A percentile compares a stretch with the other conserved stretches of the same genome.
Conservation (phyloP, 805 yeast genomes). For the Candida golubevii region DNA sequence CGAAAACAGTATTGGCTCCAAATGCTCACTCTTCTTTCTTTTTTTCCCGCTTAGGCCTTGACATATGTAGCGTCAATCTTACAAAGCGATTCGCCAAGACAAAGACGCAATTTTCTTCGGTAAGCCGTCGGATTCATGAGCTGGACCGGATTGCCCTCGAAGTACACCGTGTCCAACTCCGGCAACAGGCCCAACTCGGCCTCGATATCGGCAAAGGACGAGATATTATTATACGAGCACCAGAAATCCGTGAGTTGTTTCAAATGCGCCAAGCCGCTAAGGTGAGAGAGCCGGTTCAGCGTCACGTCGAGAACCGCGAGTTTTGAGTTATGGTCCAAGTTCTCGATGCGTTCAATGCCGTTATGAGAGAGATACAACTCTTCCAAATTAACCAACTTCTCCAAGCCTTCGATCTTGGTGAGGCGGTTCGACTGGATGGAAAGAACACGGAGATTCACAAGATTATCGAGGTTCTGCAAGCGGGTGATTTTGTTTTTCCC, state of each 20-base stretch:
- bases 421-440: constrained; percentile 87
- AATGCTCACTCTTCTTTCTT: too few species aligned
- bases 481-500: constrained; percentile 77
- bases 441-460: constrained; percentile 64
- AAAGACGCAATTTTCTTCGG: constrained; percentile 73
- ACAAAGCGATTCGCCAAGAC: constrained; percentile 62
- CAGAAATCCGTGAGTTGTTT: constrained; percentile 81
- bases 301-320: constrained; percentile 78
- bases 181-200: constrained; percentile 58
- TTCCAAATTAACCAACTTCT: constrained; percentile 63
- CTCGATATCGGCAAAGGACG: constrained; percentile 64
- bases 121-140: constrained; percentile 69
- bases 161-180: constrained; percentile 79
- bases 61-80: constrained; percentile 92
- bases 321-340: constrained; percentile 64
- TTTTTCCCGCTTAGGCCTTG: constrained; percentile 6
- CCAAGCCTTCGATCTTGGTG: constrained; percentile 76
- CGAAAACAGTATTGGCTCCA: too few species aligned
- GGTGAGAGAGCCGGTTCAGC: constrained; percentile 57
- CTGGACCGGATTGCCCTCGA: constrained; percentile 92
- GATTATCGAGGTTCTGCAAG: constrained; percentile 56
- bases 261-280: constrained; percentile 66
- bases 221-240: constrained; percentile 78
- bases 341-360: constrained; percentile 69
- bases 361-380: constrained; percentile 89